phyloP scores from a whole-genome alignment of 163 green algal genomes.

The Trebouxia gelatinosa region DNA sequence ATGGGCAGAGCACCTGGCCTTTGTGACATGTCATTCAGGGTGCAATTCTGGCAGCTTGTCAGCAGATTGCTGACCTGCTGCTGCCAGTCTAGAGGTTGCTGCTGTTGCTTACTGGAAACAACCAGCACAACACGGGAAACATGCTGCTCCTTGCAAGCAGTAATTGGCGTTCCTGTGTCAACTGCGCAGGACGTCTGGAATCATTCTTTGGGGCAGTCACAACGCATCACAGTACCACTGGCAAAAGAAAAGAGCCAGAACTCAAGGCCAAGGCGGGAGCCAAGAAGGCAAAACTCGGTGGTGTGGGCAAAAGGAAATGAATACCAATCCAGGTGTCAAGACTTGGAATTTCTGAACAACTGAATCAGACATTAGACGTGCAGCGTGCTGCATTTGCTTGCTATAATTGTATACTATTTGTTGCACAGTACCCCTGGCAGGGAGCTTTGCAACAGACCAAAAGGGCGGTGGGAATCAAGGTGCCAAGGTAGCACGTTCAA shows the following conservation, averaged over 20 bases:
- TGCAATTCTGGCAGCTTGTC: background rate
- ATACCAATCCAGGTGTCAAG: no score
- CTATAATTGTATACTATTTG: no score
- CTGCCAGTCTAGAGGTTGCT: background rate
- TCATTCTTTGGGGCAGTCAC: constrained; percentile 48
- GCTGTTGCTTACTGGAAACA: background rate
- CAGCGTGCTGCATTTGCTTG: no score
- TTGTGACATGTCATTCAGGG: background rate
- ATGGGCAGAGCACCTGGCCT: background rate
- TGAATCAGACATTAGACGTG: no score
- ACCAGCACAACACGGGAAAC: background rate
- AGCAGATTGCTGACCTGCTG: background rate
- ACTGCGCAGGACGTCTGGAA: constrained; percentile 47
- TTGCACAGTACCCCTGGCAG: no score
- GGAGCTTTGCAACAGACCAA: no score
- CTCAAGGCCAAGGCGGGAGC: constrained; percentile 24
- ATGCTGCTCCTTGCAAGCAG: background rate
- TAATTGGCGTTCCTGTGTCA: background rate
- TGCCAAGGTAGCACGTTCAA: no score
- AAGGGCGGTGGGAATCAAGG: no score
- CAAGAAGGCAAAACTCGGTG: constrained; percentile 38
- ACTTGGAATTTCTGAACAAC: no score
- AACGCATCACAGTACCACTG: constrained; percentile 35
- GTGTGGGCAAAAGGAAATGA: constrained; percentile 31
- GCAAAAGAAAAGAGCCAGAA: constrained; percentile 35